Evolutionary conservation across 1,284 basidiomycete species (phyloP), one percentile per base, ranked within the genome.

Genomic region (Puccinia horiana): DNA sequence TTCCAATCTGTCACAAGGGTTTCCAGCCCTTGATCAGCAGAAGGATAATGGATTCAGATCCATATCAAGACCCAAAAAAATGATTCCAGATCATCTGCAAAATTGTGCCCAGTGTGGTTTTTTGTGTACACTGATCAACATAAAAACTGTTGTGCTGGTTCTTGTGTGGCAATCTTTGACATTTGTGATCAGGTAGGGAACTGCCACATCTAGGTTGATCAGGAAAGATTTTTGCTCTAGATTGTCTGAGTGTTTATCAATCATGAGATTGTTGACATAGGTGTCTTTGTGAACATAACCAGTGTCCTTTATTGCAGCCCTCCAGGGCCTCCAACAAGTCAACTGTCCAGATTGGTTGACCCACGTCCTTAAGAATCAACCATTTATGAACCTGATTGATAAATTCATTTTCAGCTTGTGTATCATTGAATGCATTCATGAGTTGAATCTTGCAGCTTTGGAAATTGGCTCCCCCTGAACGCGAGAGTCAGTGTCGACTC

Each of bases 1-100:
- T n/a, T n/a, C n/a, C n/a, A n/a, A n/a, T n/a, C n/a, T n/a, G n/a
- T n/a, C n/a, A n/a, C n/a, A n/a, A n/a, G n/a, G n/a, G n/a, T n/a
- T n/a, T n/a, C n/a, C n/a, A n/a, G n/a, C n/a, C n/a, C n/a, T n/a
- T n/a, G n/a, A n/a, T n/a, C n/a, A n/a, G n/a, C n/a, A n/a, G n/a
- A 12, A 52, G 11, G 11, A 23, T 52, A 52, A 52, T 52, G 49
- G 58, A 63, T 37, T 29, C 58, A 63, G 8, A 63, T 18, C 58
- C 58, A 63, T 63, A 37, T 18, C 3, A 63, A 63, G 58, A 63
- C 58, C 58, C 58, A 63, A 63, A 63, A 63, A 35, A 63, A 63
- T 4, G 58, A 63, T 37, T 63, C 58, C 11, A 63, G 14, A 63
- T 63, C 58, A 18, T 63, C 58, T 32, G 20, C 58, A n/a, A 35